Base-by-base conservation (phyloP, 179 eudicot species). In the Vitellaria paradoxa region DNA sequence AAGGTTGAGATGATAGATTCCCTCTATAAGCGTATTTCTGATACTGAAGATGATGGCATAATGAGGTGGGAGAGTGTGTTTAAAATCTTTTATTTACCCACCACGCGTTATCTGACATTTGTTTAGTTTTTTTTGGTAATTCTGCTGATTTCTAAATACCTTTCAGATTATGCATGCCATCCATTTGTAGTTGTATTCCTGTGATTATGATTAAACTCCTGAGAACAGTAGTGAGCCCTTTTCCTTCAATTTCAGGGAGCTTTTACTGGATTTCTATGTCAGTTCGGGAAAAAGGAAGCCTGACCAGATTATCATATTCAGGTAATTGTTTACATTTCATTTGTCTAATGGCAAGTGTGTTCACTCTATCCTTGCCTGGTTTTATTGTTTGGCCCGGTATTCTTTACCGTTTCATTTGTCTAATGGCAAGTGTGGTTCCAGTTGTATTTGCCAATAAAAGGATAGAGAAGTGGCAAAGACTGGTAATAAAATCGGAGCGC, bases 231-330 rank as follows among this genome's bases (percentile, higher is more conserved):
- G 9, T 52, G 11, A 61, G 70, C 50, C 7, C 61, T 18, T 60
- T 59, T 65, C 9, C 12, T 81, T n/a, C 62, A 30, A 45, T 79
- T 74, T 70, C 84, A 92, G 95, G 95, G 97, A 92, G 76, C 79
- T 80, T 76, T 70, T 92, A 37, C 77, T 92, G 30, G 95, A 91
- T 76, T 92, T 91, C 76, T 91, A 92, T 70, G 72, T 78, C 9
- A 92, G 93, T 76, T 89, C 97, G 3, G 88, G 85, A 61, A 91
- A 91, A 74, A 84, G 93, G 85, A 92, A 92, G 87, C 95, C 97
- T 13, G 97, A 92, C 9, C 95, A 91, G 47, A 88, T 92, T 13
- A 91, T 92, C 46, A 87, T 92, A 52, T 91, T 92, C 81, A 82
- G 97, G 97, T 92, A 75, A 42, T 15, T 61, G 12, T 59, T 37